Conservation (phyloP, 2,329 filamentous ascomycete genomes). For the Ceratocystis ficicola region DNA sequence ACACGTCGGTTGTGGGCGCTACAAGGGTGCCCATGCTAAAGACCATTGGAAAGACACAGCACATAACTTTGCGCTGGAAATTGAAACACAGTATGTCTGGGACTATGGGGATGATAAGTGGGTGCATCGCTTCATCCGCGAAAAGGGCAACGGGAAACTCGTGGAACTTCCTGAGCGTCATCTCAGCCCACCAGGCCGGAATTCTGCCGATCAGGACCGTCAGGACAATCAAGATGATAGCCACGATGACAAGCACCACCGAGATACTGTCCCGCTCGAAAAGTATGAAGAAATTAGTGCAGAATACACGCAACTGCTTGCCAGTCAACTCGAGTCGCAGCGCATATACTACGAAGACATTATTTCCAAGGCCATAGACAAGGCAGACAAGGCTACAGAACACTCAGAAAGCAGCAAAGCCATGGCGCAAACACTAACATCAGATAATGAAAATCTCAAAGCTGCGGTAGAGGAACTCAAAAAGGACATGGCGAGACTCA, state of each 20-base stretch:
- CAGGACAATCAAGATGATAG: constrained; percentile 21
- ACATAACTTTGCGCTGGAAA: constrained; percentile 85
- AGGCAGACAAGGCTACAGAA: constrained; percentile 61
- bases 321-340: constrained; percentile 84
- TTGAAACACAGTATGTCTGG: constrained; percentile 92
- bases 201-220: constrained; percentile 25
- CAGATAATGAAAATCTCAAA: constrained; percentile 21
- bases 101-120: constrained; percentile 94
- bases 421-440: constrained; percentile 28
- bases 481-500: constrained; percentile 34
- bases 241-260: constrained; percentile 28
- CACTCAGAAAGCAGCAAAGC: constrained; percentile 51
- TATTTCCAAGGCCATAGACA: constrained; percentile 77
- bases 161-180: constrained; percentile 62
- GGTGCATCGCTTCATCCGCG: constrained; percentile 88
- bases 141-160: constrained; percentile 83
- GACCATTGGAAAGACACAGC: constrained; percentile 82
- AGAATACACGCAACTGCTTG: constrained; percentile 90
- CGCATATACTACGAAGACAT: constrained; percentile 89
- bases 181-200: constrained; percentile 9
- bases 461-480: constrained; percentile 23
- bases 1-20: constrained; percentile 82
- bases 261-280: constrained; percentile 58
- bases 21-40: constrained; percentile 87
- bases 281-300: constrained; percentile 68